These are phyloP conservation scores for Piromyces finnis DNA, from an alignment of 192 early-diverging fungal genomes.

Conservation along the genomic window DNA sequence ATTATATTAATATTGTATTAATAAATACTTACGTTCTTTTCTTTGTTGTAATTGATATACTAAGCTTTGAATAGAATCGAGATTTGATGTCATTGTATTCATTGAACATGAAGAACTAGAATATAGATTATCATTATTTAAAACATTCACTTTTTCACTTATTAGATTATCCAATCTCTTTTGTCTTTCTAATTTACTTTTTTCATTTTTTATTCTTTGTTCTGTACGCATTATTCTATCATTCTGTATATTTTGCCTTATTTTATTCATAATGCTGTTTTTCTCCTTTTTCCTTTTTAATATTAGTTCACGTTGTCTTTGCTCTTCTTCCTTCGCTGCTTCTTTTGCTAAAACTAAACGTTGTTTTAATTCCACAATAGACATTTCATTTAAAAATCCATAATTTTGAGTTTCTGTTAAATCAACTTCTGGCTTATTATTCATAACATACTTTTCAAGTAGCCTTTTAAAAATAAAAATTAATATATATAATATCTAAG, in stretches of 20 bases:
- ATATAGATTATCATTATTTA: not conserved
- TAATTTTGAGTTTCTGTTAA: not conserved
- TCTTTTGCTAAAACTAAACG: not conserved
- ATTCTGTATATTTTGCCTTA: not conserved
- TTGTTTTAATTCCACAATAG: not conserved
- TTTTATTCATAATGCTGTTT: not conserved
- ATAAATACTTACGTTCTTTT: not conserved
- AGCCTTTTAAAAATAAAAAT: not conserved
- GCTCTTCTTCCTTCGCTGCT: not conserved
- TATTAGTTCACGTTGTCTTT: not conserved
- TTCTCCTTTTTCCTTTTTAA: not conserved
- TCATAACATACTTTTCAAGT: not conserved
- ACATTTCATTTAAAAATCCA: not conserved
- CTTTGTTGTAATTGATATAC: not conserved
- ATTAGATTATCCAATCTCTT: not conserved
- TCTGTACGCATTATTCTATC: not conserved
- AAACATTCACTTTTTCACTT: not conserved
- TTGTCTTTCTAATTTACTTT: not conserved
- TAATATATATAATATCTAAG: too few relatives aligned
- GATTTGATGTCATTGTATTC: not conserved
- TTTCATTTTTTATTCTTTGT: not conserved
- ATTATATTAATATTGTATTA: too few relatives aligned
- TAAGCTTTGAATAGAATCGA: not conserved
- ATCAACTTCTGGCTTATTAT: not conserved
- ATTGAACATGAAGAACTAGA: not conserved